These are phyloP conservation scores for Trichoderma asperellum DNA, from an alignment of 2,329 filamentous ascomycete genomes.

Conservation along the genomic window DNA sequence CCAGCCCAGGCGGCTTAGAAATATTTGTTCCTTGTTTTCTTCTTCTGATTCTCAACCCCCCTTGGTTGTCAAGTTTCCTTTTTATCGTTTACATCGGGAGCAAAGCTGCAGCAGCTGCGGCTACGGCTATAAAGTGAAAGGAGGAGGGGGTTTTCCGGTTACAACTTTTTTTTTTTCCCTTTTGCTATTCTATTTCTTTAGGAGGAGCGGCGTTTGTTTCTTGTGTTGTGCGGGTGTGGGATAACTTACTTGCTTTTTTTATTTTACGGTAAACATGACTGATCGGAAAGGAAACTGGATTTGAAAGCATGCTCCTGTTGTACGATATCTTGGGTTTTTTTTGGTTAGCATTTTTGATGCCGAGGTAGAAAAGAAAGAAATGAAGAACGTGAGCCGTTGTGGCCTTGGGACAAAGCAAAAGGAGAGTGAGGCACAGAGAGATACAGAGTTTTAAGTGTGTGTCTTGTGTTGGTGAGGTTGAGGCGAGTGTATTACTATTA, in stretches of 20 bases:
- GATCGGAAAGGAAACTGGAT: constrained; percentile 28
- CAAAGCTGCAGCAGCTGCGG: constrained; percentile 2
- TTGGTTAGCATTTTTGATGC: constrained; percentile 34
- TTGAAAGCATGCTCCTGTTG: constrained; percentile 36
- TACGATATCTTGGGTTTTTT: constrained; percentile 37
- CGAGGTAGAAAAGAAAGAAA: constrained; percentile 22
- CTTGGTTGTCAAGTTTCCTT: constrained; percentile 7
- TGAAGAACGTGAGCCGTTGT: constrained; percentile 9
- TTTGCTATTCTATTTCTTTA: constrained; percentile 17
- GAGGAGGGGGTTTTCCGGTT: constrained; percentile 18
- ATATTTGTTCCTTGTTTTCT: not conserved
- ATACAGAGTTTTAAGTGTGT: not conserved
- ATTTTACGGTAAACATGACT: constrained; percentile 34
- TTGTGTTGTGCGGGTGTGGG: constrained; percentile 31
- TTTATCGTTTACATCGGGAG: constrained; percentile 7
- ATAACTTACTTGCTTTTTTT: constrained; percentile 27
- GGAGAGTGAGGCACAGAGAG: not conserved
- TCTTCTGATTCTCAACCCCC: not conserved
- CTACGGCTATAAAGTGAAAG: constrained; percentile 18
- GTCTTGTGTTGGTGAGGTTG: not conserved
- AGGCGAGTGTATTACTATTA: not conserved
- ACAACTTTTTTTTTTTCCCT: constrained; percentile 9
- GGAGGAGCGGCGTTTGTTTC: constrained; percentile 8
- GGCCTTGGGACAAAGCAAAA: constrained; percentile 9
- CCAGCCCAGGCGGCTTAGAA: not conserved